phyloP scores from a whole-genome alignment of 331 rosid genomes.

The Phaseolus coccineus region DNA sequence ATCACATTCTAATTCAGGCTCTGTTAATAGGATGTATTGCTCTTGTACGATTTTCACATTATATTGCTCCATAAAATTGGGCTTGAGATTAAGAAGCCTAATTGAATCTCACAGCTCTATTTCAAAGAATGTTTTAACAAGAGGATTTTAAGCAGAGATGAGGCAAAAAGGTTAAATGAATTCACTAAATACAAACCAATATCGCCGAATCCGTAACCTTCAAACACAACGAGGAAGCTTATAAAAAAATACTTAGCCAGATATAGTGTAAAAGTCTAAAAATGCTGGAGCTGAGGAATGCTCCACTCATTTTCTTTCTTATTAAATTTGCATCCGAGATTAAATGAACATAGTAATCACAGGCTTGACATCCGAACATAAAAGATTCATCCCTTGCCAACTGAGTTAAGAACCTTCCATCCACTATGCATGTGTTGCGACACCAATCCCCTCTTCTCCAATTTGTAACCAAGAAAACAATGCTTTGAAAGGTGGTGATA shows the following conservation, averaged over 20 bases:
- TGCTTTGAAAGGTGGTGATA: slow-evolving; percentile 36
- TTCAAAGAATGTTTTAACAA: slow-evolving; percentile 8
- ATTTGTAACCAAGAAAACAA: slow-evolving; percentile 33
- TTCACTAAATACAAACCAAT: slow-evolving; percentile 36
- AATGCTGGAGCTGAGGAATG: slow-evolving; percentile 38
- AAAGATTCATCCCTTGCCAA: slow-evolving; percentile 39
- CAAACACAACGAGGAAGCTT: background rate
- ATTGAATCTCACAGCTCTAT: slow-evolving; percentile 1
- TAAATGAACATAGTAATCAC: slow-evolving; percentile 31
- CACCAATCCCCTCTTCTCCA: slow-evolving; percentile 40
- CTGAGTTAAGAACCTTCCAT: slow-evolving; percentile 10
- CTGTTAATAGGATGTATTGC: background rate
- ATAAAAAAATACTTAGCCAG: slow-evolving; percentile 8
- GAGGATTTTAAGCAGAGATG: slow-evolving; percentile 24
- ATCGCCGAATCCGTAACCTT: slow-evolving; percentile 25
- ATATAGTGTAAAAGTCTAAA: background rate
- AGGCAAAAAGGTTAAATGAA: slow-evolving; percentile 28
- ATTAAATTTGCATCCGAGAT: slow-evolving; percentile 11
- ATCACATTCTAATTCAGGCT: background rate
- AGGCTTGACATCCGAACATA: slow-evolving; percentile 39
- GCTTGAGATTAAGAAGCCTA: background rate
- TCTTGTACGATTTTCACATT: background rate
- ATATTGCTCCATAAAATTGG: slow-evolving; percentile 13
- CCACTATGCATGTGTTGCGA: slow-evolving; percentile 21
- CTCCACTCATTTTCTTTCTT: slow-evolving; percentile 26